phyloP scores from a whole-genome alignment of 345 rosid species.

The Heritiera littoralis region DNA sequence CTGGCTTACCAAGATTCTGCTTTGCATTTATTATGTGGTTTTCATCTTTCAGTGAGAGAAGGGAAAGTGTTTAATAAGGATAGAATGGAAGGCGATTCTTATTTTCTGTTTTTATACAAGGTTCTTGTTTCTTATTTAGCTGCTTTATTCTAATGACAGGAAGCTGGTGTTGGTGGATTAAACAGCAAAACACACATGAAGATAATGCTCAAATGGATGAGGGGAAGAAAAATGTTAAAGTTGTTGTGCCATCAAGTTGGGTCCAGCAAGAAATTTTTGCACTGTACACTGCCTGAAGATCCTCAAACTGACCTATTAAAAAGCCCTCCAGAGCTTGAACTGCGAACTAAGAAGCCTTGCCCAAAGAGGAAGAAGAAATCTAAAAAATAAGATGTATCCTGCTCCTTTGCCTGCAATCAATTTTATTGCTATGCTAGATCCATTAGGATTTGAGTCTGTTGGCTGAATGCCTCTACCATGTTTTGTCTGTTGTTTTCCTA shows the following conservation, averaged over 20 bases:
- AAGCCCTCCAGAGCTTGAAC: constrained; percentile 23
- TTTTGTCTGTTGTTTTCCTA: not conserved
- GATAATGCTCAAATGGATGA: constrained; percentile 95
- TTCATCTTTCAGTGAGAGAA: not conserved
- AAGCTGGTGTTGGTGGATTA: constrained; percentile 64
- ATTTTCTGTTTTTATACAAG: not conserved
- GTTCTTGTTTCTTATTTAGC: not conserved
- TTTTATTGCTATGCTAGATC: constrained; percentile 7
- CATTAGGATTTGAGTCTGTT: not conserved
- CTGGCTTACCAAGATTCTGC: not conserved
- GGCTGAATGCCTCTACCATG: not conserved
- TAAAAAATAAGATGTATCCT: constrained; percentile 25
- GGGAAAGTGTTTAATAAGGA: not conserved
- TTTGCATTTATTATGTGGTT: not conserved
- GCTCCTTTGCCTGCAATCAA: constrained; percentile 1
- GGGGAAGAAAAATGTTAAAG: constrained; percentile 86
- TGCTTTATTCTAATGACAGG: constrained; percentile 43
- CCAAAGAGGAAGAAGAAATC: constrained; percentile 27
- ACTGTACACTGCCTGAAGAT: constrained; percentile 69
- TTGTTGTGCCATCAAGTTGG: constrained; percentile 78
- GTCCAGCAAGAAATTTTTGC: constrained; percentile 74
- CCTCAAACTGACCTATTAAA: constrained; percentile 41
- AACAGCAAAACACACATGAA: constrained; percentile 95
- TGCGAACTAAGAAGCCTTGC: constrained; percentile 35
- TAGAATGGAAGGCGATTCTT: not conserved